Base-by-base conservation (phyloP, 1,284 basidiomycete genomes). In the Coniferiporia weirii region DNA sequence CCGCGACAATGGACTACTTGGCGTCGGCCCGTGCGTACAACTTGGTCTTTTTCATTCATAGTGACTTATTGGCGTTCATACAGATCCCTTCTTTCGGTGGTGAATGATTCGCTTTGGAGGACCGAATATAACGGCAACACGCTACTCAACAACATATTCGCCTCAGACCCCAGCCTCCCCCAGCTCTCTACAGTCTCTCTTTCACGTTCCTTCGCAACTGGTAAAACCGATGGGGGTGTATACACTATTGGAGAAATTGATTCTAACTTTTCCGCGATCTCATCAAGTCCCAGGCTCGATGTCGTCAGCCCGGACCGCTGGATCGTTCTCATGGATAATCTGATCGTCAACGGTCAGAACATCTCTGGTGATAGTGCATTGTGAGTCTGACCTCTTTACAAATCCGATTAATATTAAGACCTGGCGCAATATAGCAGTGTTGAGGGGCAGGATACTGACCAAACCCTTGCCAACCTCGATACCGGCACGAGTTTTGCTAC, bases 391-490 rank as follows among this genome's bases (percentile, higher is more conserved):
- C 5, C 48, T 38, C 40, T 9, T 38, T 43, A 4, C n/a, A 35
- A 13, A 13, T 51, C 12, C 8, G n/a, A 20, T 4, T 15, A 6
- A 34, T 27, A 36, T 17, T 47, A 20, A 52, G n/a, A 22, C 15
- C 32, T 6, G 6, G 19, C 35, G 34, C 47, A 19, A 22, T 48
- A n/a, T 17, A 61, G 53, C 46, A 38, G 27, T 35, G 57, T 57
- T 8, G 2, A 20, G 2, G 60, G 60, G 17, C 60, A 58, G 32
- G 32, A 44, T 32, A 15, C 48, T 13, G 54, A 51, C 40, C 59
- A 61, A 49, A 61, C 60, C 8, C 57, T 64, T 49, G 60, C 57
- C 32, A 61, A 61, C 54, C 50, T 64, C 38, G 63, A 64, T 43
- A 64, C 63, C 7, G 63, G 63, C 45, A 64, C 63, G 13, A 56